phyloP scores from a whole-genome alignment of 768 basidiomycete genomes.

The Coprinopsis strossmayeri region DNA sequence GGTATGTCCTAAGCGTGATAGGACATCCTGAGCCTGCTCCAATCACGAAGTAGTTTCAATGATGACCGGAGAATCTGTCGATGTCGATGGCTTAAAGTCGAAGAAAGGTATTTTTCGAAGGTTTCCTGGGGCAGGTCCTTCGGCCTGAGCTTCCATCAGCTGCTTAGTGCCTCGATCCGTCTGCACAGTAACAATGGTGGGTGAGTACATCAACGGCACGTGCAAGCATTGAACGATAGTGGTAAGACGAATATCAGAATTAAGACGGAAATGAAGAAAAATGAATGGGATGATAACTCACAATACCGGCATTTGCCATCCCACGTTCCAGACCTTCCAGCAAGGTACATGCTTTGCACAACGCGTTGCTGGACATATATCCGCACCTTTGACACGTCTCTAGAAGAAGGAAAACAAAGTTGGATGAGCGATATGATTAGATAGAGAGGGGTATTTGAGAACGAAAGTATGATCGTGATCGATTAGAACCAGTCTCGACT shows the following conservation, averaged over 20 bases:
- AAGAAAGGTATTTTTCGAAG: conserved; percentile 75
- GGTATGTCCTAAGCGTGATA: too few relatives aligned
- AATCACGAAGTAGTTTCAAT: conserved; percentile 33
- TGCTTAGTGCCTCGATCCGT: conserved; percentile 63
- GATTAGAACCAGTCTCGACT: conserved; percentile 22
- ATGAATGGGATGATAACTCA: conserved; percentile 27
- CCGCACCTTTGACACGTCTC: conserved; percentile 91
- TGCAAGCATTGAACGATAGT: too few relatives aligned
- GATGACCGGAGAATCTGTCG: conserved; percentile 20
- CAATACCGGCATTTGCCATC: conserved; percentile 56
- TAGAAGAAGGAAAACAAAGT: conserved; percentile 24
- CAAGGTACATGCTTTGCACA: conserved; percentile 93
- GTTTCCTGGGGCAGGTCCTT: conserved; percentile 56
- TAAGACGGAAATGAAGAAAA: not conserved
- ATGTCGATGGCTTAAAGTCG: conserved; percentile 27
- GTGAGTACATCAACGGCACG: conserved; percentile 6
- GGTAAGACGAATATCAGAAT: conserved; percentile 3
- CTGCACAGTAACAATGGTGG: conserved; percentile 27
- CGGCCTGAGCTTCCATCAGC: conserved; percentile 36
- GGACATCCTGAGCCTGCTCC: too few relatives aligned
- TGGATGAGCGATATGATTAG: conserved; percentile 6
- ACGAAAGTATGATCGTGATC: conserved; percentile 5
- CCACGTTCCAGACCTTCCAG: conserved; percentile 89
- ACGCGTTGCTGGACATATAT: conserved; percentile 92
- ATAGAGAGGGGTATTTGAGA: not conserved